phyloP scores from a whole-genome alignment of 192 early-diverging fungal genomes.

The Backusella australiensis region DNA sequence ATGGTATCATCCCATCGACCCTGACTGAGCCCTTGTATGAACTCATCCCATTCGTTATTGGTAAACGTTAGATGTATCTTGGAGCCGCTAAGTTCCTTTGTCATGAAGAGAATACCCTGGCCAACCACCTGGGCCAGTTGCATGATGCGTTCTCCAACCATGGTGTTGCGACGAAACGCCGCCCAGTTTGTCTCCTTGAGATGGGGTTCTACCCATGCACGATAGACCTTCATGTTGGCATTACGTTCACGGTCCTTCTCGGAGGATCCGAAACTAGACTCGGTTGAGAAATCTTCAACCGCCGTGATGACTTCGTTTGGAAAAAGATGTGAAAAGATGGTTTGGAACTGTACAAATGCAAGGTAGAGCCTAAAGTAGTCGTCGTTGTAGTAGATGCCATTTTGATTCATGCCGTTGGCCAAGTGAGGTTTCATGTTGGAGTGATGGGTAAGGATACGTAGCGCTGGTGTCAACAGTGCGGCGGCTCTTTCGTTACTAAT shows the following conservation, averaged over 20 bases:
- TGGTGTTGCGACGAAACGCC: conserved; percentile 37
- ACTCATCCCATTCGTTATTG: conserved; percentile 42
- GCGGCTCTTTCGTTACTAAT: background rate
- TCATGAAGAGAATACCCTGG: conserved; percentile 46
- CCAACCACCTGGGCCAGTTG: conserved; percentile 37
- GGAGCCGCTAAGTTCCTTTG: conserved; percentile 47
- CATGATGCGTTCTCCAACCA: conserved; percentile 39
- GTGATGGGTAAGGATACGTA: conserved; percentile 21
- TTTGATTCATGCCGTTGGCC: conserved; percentile 44
- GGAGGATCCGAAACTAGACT: background rate
- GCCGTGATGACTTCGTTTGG: conserved; percentile 23
- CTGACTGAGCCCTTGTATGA: conserved; percentile 20
- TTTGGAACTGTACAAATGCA: conserved; percentile 40
- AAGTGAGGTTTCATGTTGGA: conserved; percentile 40
- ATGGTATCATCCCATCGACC: conserved; percentile 29
- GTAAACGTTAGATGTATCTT: conserved; percentile 44
- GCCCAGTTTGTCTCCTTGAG: conserved; percentile 40
- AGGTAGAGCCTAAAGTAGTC: conserved; percentile 40
- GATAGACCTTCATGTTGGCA: conserved; percentile 39
- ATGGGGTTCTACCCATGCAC: conserved; percentile 31
- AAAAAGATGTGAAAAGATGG: conserved; percentile 25
- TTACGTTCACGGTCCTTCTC: conserved; percentile 33
- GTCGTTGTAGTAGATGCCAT: conserved; percentile 41
- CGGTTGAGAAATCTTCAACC: background rate
- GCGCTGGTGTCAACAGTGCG: conserved; percentile 22